Percentiles rank a stretch among this genome's conserved stretches.
Conservation (phyloP, 2,329 filamentous ascomycete species). For the Fusarium gaditjirri region DNA sequence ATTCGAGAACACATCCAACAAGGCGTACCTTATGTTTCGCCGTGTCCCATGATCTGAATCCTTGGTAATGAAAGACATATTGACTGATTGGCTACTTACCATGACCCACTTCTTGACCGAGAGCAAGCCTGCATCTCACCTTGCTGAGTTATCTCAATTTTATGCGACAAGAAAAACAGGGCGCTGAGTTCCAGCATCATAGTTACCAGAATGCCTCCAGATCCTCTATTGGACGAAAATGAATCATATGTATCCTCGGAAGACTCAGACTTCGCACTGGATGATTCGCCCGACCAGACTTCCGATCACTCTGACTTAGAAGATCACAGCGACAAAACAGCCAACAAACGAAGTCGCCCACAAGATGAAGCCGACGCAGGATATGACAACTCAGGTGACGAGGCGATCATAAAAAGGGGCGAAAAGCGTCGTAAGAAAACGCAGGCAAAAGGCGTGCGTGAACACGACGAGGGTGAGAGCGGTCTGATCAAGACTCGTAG, state of each 20-base stretch:
- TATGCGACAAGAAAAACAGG: neutral
- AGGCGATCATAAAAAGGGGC: conserved; percentile 72
- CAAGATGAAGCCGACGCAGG: conserved; percentile 50
- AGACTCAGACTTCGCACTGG: conserved; percentile 79
- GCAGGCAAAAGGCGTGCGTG: conserved; percentile 49
- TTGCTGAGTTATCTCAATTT: neutral
- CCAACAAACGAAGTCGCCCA: conserved; percentile 41
- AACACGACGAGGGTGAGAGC: conserved; percentile 66
- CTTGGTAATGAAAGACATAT: neutral
- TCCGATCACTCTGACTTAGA: conserved; percentile 65
- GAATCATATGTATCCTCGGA: conserved; percentile 75
- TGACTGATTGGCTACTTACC: conserved; percentile 37
- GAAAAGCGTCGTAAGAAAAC: conserved; percentile 63
- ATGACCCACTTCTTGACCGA: neutral
- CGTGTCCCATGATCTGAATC: neutral
- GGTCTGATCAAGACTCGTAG: conserved; percentile 78
- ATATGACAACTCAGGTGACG: conserved; percentile 77
- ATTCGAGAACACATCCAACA: neutral
- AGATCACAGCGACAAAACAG: conserved; percentile 46
- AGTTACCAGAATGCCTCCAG: conserved; percentile 55
- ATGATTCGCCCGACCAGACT: conserved; percentile 59
- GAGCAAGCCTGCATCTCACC: neutral
- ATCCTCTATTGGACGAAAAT: conserved; percentile 58
- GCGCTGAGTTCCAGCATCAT: neutral
- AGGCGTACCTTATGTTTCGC: neutral